Evolutionary conservation across 2,329 filamentous ascomycete genomes (phyloP).

Genomic region (Diaporthe eres): DNA sequence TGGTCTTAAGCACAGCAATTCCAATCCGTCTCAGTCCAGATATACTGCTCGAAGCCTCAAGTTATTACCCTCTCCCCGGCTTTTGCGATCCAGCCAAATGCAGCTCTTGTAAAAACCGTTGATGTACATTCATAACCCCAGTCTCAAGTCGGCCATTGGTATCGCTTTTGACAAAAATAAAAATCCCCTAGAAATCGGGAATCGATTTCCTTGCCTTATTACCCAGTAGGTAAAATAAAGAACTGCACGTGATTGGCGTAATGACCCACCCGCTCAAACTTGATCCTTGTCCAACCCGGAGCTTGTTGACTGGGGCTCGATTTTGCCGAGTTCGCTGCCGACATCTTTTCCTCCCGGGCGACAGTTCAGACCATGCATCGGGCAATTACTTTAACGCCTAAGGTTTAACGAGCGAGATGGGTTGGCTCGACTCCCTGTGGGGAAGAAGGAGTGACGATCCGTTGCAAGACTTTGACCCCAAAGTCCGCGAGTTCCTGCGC

Average conservation of each 20-base stretch:
- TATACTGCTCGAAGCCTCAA: neutral
- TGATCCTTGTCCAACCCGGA: neutral
- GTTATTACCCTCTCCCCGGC: neutral
- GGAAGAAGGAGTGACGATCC: slow-evolving; percentile 70
- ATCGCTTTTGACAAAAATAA: neutral
- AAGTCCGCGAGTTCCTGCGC: slow-evolving; percentile 86
- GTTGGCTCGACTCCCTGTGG: slow-evolving; percentile 69
- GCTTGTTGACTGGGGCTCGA: slow-evolving; percentile 9
- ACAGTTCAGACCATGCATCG: slow-evolving; percentile 11
- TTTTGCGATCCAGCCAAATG: neutral
- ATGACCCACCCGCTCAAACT: neutral
- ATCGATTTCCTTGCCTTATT: neutral
- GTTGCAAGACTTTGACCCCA: slow-evolving; percentile 83
- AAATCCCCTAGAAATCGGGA: neutral
- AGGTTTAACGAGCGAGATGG: slow-evolving; percentile 58
- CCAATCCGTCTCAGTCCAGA: neutral
- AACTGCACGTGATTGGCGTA: slow-evolving; percentile 29
- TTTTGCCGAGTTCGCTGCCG: slow-evolving; percentile 41
- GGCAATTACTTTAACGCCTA: neutral
- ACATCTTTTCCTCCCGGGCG: slow-evolving; percentile 17
- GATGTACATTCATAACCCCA: neutral
- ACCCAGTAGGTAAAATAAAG: neutral
- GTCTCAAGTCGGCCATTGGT: neutral
- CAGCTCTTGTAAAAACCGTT: neutral
- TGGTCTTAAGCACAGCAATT: neutral